phyloP scores from a whole-genome alignment of 306 rosid genomes.

The Lathyrus oleraceus region DNA sequence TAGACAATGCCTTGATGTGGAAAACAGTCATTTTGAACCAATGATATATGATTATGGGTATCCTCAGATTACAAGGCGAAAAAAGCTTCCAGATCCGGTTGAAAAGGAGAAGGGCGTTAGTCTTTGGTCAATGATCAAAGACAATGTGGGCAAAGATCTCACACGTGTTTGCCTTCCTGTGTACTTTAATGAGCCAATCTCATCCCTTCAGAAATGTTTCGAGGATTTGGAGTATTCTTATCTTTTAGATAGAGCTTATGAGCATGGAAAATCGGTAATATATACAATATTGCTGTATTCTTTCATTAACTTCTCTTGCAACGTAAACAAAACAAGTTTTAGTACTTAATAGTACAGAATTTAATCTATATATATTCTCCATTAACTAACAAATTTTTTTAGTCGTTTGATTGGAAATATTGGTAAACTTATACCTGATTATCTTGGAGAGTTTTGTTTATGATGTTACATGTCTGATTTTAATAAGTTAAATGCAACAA shows the following conservation, averaged over 20 bases:
- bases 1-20: conserved; percentile 44
- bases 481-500: neutral
- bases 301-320: conserved; percentile 8
- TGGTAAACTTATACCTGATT: conserved; percentile 1
- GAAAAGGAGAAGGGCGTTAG: conserved; percentile 98
- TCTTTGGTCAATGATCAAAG: conserved; percentile 97
- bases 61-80: conserved; percentile 66
- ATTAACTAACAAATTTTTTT: conserved; percentile 1
- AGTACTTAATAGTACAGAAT: neutral
- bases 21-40: conserved; percentile 45
- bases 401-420: neutral
- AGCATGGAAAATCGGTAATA: conserved; percentile 78
- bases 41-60: conserved; percentile 36
- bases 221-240: conserved; percentile 95
- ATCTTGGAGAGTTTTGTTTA: neutral
- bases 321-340: conserved; percentile 4
- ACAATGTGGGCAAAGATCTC: conserved; percentile 98
- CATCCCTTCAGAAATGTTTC: conserved; percentile 94
- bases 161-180: conserved; percentile 95
- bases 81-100: conserved; percentile 82
- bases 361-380: conserved; percentile 1
- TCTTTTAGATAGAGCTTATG: conserved; percentile 87
- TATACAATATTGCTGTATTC: conserved; percentile 9
- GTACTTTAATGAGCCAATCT: conserved; percentile 96
- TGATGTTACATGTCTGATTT: neutral